Percentiles rank a stretch among this genome's conserved stretches.
phyloP scores from a whole-genome alignment of 2,329 filamentous ascomycete species.

The Leptographium wingfieldii region DNA sequence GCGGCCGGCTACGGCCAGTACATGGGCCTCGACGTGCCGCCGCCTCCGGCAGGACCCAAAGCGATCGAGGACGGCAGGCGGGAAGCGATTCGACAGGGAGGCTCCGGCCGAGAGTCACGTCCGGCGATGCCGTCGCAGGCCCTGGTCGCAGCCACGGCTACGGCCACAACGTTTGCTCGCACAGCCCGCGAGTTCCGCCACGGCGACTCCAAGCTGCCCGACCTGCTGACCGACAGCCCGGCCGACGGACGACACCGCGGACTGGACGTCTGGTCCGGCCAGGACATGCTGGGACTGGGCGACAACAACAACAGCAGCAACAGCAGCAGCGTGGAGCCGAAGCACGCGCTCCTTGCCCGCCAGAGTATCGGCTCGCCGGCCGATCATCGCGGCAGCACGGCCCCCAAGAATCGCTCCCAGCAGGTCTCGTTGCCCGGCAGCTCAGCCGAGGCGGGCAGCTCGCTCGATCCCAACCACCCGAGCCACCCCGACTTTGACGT shows the following conservation, averaged over 20 bases:
- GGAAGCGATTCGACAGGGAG: no score
- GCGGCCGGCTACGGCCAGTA: constrained; percentile 10
- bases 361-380: no score
- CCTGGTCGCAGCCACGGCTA: background rate
- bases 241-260: background rate
- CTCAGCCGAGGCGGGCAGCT: background rate
- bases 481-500: constrained; percentile 26
- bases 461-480: constrained; percentile 3
- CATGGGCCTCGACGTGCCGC: constrained; percentile 10
- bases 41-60: background rate
- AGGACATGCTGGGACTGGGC: constrained; percentile 4
- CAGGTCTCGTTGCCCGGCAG: background rate
- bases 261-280: constrained; percentile 7
- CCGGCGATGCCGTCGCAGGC: background rate
- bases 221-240: constrained; percentile 12
- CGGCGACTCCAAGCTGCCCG: constrained; percentile 11
- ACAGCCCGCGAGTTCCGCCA: constrained; percentile 10
- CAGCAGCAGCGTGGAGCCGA: background rate
- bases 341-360: background rate
- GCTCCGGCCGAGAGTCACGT: no score
- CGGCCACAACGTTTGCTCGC: background rate
- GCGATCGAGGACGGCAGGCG: no score
- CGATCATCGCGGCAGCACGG: no score
- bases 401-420: background rate
- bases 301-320: no score